Percentiles rank a stretch among this genome's conserved stretches.
phyloP scores from a whole-genome alignment of 2,329 filamentous ascomycete genomes.

The Pseudogymnoascus sp. region DNA sequence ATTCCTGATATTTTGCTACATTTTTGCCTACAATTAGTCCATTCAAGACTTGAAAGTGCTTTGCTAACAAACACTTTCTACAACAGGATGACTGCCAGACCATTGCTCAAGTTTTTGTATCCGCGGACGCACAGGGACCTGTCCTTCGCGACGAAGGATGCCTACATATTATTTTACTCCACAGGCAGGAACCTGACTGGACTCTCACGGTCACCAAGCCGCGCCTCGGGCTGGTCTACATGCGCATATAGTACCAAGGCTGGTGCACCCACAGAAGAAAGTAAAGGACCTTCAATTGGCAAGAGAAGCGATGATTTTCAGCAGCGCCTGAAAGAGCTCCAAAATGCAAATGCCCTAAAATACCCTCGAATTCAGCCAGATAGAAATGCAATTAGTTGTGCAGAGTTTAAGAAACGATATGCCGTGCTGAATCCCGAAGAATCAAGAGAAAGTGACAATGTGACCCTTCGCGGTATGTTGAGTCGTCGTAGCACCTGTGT shows the following conservation, averaged over 20 bases:
- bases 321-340: constrained; percentile 48
- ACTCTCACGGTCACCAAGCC: constrained; percentile 2
- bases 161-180: constrained; percentile 45
- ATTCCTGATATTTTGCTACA: constrained; percentile 35
- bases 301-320: constrained; percentile 33
- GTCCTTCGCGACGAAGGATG: constrained; percentile 30
- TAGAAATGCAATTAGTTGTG: constrained; percentile 29
- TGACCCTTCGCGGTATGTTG: constrained; percentile 24
- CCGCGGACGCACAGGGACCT: constrained; percentile 44
- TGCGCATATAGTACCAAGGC: constrained; percentile 26
- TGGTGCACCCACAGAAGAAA: constrained; percentile 12
- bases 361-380: constrained; percentile 46
- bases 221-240: constrained; percentile 19
- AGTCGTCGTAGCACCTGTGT: constrained; percentile 9
- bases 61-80: not conserved
- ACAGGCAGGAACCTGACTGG: not conserved
- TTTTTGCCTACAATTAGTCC: constrained; percentile 3
- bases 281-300: constrained; percentile 4
- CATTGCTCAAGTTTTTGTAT: constrained; percentile 45
- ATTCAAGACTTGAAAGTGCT: not conserved
- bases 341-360: constrained; percentile 40
- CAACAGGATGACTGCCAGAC: constrained; percentile 38
- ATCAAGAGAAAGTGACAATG: constrained; percentile 12
- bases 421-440: constrained; percentile 31
- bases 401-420: constrained; percentile 27